Evolutionary conservation across 2,329 filamentous ascomycete genomes (phyloP).

Genomic region (Orbilia oligospora): DNA sequence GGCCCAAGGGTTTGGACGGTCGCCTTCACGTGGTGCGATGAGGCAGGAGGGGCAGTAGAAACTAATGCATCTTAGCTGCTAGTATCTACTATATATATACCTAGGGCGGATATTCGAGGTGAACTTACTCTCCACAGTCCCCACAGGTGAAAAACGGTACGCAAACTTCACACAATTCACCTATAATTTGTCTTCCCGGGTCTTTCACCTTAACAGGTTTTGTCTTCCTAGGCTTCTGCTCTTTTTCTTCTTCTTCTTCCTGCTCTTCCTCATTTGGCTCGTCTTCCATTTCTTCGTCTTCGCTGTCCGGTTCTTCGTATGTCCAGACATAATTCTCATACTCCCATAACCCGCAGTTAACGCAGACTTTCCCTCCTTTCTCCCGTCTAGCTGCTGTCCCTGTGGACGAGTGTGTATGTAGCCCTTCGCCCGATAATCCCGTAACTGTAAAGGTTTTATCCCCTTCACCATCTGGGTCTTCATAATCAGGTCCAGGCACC

Average conservation of each 20-base stretch:
- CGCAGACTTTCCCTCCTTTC: slow-evolving; percentile 34
- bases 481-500: slow-evolving; percentile 34
- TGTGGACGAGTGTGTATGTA: slow-evolving; percentile 17
- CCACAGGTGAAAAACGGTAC: slow-evolving; percentile 47
- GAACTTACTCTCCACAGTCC: slow-evolving; percentile 49
- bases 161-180: slow-evolving; percentile 51
- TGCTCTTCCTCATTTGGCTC: not conserved
- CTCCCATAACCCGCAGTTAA: slow-evolving; percentile 58
- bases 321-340: slow-evolving; percentile 40
- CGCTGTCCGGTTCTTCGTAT: not conserved
- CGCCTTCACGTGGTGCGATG: not conserved
- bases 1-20: slow-evolving; percentile 40
- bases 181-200: slow-evolving; percentile 26
- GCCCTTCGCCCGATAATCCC: slow-evolving; percentile 39
- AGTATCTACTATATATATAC: not conserved
- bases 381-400: slow-evolving; percentile 19
- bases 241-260: not conserved
- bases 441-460: not conserved
- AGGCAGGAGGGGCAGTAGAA: slow-evolving; percentile 51
- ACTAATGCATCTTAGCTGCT: not conserved
- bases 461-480: slow-evolving; percentile 25
- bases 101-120: not conserved
- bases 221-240: not conserved
- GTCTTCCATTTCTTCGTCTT: slow-evolving; percentile 4
- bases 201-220: not conserved